Base-by-base conservation (phyloP, 1,284 basidiomycete species). In the Microbotryomycetes sp. region DNA sequence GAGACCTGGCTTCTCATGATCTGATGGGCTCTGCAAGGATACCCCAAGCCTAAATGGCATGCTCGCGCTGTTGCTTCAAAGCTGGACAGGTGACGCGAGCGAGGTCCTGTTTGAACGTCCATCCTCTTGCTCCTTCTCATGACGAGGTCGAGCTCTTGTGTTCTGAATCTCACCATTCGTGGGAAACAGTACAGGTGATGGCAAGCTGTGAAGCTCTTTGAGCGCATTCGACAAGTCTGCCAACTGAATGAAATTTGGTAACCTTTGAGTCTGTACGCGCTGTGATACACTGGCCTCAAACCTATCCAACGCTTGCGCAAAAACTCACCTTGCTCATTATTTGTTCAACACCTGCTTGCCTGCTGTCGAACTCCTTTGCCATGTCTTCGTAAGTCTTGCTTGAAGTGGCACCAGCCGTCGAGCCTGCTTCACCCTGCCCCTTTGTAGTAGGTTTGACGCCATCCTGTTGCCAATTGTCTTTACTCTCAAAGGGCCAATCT, bases 161-260 rank as follows among this genome's bases (percentile, higher is more conserved):
- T n/a, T n/a, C n/a, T n/a, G n/a, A n/a, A n/a, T n/a, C n/a, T n/a
- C n/a, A n/a, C n/a, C n/a, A n/a, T 19, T 42, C 19, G 42, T 30
- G 12, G 57, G 57, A 45, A 59, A 59, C 42, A 59, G 50, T 12
- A 25, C 42, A 6, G 58, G 58, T 4, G 58, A 48, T 5, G 58
- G 58, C 26, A 59, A 51, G 1, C 36, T 23, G 45, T 59, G 58
- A 19, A 59, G 32, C 3, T 32, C 31, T 32, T 59, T 59, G 16
- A 59, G 51, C 45, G 50, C 58, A 19, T 42, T 7, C 4, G 51
- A 53, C 14, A 59, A 46, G 2, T 31, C 45, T 5, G 29, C 30
- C 25, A 54, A 45, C 58, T 59, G 46, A 15, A 29, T 7, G 15
- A 4, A 23, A n/a, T n/a, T n/a, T n/a, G n/a, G n/a, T n/a, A n/a